Percentiles rank a stretch among this genome's conserved stretches.
Evolutionary conservation across 495 filamentous ascomycete species (phyloP).

Genomic region (Daldinia caldariorum): DNA sequence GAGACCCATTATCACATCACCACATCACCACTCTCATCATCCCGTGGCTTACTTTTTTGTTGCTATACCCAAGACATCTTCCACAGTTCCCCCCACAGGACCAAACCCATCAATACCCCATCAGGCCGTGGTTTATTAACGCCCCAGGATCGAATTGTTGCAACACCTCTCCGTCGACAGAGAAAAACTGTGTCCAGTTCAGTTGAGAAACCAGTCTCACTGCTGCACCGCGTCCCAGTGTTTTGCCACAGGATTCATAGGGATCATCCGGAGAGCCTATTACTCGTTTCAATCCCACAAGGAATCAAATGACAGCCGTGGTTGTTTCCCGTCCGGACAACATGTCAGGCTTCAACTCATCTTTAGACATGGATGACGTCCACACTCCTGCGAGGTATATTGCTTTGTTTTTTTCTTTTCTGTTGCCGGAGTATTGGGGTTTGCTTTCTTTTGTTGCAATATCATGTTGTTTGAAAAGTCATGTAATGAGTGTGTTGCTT

Average conservation of each 20-base stretch:
- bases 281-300: slow-evolving; percentile 39
- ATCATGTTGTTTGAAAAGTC: slow-evolving; percentile 37
- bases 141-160: slow-evolving; percentile 33
- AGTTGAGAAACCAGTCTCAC: slow-evolving; percentile 50
- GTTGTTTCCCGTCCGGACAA: slow-evolving; percentile 56
- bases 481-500: slow-evolving; percentile 29
- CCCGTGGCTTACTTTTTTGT: slow-evolving; percentile 44
- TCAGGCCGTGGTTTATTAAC: slow-evolving; percentile 44
- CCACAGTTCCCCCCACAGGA: slow-evolving; percentile 43
- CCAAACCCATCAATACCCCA: slow-evolving; percentile 33
- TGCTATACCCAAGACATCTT: slow-evolving; percentile 45
- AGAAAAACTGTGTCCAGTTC: slow-evolving; percentile 32
- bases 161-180: slow-evolving; percentile 36
- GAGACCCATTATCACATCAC: slow-evolving; percentile 42
- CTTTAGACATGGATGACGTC: slow-evolving; percentile 61
- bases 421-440: slow-evolving; percentile 45
- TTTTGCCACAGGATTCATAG: slow-evolving; percentile 47
- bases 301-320: slow-evolving; percentile 56
- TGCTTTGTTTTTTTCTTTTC: slow-evolving; percentile 48
- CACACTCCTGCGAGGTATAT: slow-evolving; percentile 65
- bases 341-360: slow-evolving; percentile 60
- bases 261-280: slow-evolving; percentile 42
- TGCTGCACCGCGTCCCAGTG: slow-evolving; percentile 37
- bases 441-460: slow-evolving; percentile 17
- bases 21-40: slow-evolving; percentile 41